A percentile compares a stretch with the other conserved stretches of the same genome.
Evolutionary conservation across 1,284 basidiomycete species (phyloP).

Genomic region (Abortiporus biennis): DNA sequence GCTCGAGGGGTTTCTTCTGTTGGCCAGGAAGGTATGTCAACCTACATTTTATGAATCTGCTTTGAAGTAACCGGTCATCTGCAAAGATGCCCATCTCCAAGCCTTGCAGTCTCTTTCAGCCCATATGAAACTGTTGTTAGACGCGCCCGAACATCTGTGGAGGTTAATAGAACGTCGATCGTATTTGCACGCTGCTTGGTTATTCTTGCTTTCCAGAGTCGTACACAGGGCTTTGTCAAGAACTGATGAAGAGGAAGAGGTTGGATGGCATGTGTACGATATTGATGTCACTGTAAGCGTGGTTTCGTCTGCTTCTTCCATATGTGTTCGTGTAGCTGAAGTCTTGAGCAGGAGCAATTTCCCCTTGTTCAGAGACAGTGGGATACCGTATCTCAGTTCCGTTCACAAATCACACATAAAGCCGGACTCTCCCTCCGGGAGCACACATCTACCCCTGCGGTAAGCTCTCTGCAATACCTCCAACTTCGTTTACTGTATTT

Average conservation of each 20-base stretch:
- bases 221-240: slow-evolving; percentile 64
- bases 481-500: slow-evolving; percentile 5
- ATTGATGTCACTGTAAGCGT: slow-evolving; percentile 56
- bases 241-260: slow-evolving; percentile 54
- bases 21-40: slow-evolving; percentile 45
- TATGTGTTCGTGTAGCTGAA: slow-evolving; percentile 9
- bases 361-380: slow-evolving; percentile 85
- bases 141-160: slow-evolving; percentile 87
- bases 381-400: slow-evolving; percentile 81
- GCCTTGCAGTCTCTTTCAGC: slow-evolving; percentile 74
- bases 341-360: slow-evolving; percentile 56
- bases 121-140: slow-evolving; percentile 82
- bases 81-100: slow-evolving; percentile 59
- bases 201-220: slow-evolving; percentile 81
- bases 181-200: slow-evolving; percentile 78
- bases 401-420: slow-evolving; percentile 78
- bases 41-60: background rate
- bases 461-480: slow-evolving; percentile 19
- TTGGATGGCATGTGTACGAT: slow-evolving; percentile 54
- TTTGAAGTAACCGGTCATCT: slow-evolving; percentile 6
- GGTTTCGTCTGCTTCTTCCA: background rate
- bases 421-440: slow-evolving; percentile 72
- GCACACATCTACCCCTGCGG: slow-evolving; percentile 40
- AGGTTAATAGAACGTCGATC: slow-evolving; percentile 72
- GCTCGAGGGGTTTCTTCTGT: slow-evolving; percentile 34